Conservation (phyloP, 257 asterid genomes). For the Nicotiana obtusifolia region DNA sequence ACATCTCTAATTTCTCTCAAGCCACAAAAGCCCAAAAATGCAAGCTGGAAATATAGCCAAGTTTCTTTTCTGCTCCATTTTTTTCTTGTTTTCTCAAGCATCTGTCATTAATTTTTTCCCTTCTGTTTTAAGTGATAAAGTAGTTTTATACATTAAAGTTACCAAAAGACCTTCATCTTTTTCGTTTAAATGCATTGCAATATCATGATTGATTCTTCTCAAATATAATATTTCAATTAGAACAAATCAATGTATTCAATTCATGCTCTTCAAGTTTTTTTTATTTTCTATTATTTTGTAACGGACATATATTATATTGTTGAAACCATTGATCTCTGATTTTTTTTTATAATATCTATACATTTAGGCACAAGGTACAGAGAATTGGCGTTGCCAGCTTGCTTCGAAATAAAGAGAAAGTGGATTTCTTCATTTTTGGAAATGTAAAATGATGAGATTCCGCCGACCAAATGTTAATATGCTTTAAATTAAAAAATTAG, state of each 20-base stretch:
- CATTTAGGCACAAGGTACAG: neutral
- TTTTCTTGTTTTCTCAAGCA: neutral
- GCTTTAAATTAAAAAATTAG: neutral
- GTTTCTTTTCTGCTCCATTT: neutral
- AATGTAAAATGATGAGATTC: constrained; percentile 2
- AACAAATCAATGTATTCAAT: neutral
- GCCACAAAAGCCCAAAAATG: neutral
- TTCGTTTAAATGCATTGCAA: neutral
- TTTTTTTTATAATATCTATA: neutral
- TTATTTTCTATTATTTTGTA: neutral
- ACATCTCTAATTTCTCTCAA: neutral
- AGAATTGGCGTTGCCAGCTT: neutral
- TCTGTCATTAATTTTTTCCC: neutral
- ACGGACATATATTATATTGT: neutral
- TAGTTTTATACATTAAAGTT: neutral
- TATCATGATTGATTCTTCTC: neutral
- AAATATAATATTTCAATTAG: neutral
- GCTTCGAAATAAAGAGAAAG: neutral
- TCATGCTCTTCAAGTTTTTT: neutral
- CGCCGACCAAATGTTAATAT: neutral
- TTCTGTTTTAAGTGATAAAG: neutral
- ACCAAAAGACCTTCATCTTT: neutral
- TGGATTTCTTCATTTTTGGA: neutral
- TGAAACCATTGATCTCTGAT: neutral
- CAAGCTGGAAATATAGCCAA: neutral